These are phyloP conservation scores for Coemansia biformis DNA, from an alignment of 192 early-diverging fungal species.

Conservation along the genomic window DNA sequence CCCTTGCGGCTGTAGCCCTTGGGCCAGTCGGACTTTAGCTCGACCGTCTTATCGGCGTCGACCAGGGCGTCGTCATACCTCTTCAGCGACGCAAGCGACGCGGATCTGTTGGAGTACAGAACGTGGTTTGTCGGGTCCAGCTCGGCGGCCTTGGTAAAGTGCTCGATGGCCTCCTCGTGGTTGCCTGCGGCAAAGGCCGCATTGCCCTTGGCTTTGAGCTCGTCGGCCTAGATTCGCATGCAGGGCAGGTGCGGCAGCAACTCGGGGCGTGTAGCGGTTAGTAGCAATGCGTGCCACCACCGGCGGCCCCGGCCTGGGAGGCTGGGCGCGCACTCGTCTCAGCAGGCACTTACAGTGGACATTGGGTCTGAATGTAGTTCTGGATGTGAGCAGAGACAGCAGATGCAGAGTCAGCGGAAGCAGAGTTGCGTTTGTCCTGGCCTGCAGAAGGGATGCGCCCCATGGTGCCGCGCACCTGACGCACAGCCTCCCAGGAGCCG, in stretches of 20 bases:
- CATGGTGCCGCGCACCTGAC: no score
- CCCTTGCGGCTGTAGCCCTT: constrained; percentile 92
- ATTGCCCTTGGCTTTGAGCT: constrained; percentile 77
- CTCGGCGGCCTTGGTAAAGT: constrained; percentile 81
- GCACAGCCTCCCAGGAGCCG: no score
- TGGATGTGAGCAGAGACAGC: no score
- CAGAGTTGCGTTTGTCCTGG: no score
- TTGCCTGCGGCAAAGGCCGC: constrained; percentile 75
- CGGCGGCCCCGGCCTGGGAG: no score
- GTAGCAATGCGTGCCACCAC: no score
- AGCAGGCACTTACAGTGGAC: constrained; percentile 24
- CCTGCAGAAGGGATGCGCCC: no score
- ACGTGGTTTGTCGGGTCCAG: constrained; percentile 85
- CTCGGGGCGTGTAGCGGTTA: no score
- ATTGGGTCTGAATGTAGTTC: constrained; percentile 3
- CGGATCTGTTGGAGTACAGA: constrained; percentile 90
- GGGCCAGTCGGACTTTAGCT: constrained; percentile 78
- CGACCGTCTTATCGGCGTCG: constrained; percentile 82
- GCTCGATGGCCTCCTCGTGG: constrained; percentile 69
- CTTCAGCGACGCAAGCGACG: constrained; percentile 71
- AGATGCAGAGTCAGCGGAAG: no score
- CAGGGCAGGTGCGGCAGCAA: neutral
- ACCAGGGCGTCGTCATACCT: constrained; percentile 70
- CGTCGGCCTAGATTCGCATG: constrained; percentile 52
- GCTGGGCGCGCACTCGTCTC: no score